Evolutionary conservation across 1,139 yeast species (phyloP), one percentile per base, ranked within the genome.

Genomic region (Lodderomyces jiufengensis): DNA sequence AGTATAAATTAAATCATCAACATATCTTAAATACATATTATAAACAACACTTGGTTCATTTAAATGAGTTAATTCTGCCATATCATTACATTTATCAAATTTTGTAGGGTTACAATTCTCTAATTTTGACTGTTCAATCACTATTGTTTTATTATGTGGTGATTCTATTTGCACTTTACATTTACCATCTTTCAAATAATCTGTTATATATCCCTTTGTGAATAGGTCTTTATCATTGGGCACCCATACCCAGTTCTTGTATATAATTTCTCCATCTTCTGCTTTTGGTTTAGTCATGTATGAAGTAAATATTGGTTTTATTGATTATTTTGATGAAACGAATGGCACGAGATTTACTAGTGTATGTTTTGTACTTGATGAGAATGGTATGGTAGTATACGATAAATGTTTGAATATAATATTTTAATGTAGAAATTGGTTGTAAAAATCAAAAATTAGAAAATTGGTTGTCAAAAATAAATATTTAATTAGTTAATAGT

Each of bases 41-140:
- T 87, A 75, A 9, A 92, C 77, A 22, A 92, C 97, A 0, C 95
- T 84, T 0, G 98, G 95, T 57, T 92, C 99, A 57, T 92, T 94
- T 46, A 92, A 69, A 57, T 83, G 90, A 2, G 99, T 94, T 49
- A 92, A 69, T 49, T 90, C 95, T 0, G 98, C 97, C 94, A 92
- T 87, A 54, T 92, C 97, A 48, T 84, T 80, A 42, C 95, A 90
- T 51, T 80, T 83, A 59, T 92, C 95, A 58, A 92, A 92, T 50
- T 86, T 85, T n/a, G 82, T 72, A 1, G 99, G 98, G 54, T 92
- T 92, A 39, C 84, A 82, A 46, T 79, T 78, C 45, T 84, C 84
- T 14, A 82, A 64, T 22, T 61, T 57, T 18, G 65, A 61, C 23
- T 73, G 64, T 21, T 66, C 63, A 4, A 80, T 67, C 10, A 60